Evolutionary conservation across 371 early-diverging fungal genomes (phyloP).

Genomic region (Entomophthora muscae): DNA sequence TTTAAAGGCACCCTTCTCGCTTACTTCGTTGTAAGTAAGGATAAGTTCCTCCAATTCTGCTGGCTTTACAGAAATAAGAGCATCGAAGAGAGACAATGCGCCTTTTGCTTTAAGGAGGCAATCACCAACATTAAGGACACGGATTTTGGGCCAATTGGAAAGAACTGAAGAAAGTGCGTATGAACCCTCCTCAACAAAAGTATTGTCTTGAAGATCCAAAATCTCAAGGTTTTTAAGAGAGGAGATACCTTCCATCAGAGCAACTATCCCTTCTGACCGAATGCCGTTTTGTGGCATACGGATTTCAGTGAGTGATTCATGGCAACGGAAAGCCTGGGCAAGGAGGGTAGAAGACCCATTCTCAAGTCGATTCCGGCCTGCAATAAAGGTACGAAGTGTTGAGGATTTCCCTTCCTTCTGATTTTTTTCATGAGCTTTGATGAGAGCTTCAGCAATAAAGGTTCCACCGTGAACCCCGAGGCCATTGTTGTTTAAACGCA

Average conservation of each 20-base stretch:
- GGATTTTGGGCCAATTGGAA: slow-evolving; percentile 55
- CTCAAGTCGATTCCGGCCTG: slow-evolving; percentile 90
- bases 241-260: slow-evolving; percentile 47
- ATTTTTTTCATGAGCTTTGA: slow-evolving; percentile 48
- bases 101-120: slow-evolving; percentile 71
- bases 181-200: slow-evolving; percentile 72
- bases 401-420: slow-evolving; percentile 38
- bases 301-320: slow-evolving; percentile 55
- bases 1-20: slow-evolving; percentile 38
- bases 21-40: slow-evolving; percentile 81
- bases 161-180: slow-evolving; percentile 61
- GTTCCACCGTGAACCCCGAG: slow-evolving; percentile 78
- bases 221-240: slow-evolving; percentile 45
- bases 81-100: slow-evolving; percentile 34
- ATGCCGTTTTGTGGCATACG: slow-evolving; percentile 95
- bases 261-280: slow-evolving; percentile 74
- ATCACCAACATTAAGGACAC: slow-evolving; percentile 71
- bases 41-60: slow-evolving; percentile 42
- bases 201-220: slow-evolving; percentile 93
- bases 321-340: slow-evolving; percentile 65
- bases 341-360: slow-evolving; percentile 55
- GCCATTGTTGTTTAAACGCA: slow-evolving; percentile 92
- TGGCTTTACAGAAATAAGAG: slow-evolving; percentile 32
- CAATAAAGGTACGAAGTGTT: slow-evolving; percentile 56
- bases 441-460: slow-evolving; percentile 69